Conservation (phyloP, 192 early-diverging fungal genomes). For the Oehlia diaphana region DNA sequence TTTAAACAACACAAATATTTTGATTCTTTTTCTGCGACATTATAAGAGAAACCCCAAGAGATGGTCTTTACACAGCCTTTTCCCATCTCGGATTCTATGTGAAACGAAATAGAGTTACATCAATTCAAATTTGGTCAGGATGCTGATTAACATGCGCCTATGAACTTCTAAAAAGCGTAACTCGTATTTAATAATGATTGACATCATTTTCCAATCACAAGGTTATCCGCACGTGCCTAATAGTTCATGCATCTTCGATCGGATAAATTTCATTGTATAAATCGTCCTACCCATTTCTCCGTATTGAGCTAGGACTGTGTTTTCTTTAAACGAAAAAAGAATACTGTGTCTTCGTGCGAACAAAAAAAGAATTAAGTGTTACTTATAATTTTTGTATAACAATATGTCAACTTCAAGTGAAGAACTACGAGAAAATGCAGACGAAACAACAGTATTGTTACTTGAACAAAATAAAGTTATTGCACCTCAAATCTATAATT, state of each 20-base stretch:
- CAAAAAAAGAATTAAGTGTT: neutral
- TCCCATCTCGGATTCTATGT: neutral
- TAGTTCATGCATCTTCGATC: neutral
- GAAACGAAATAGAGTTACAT: neutral
- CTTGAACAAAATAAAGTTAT: neutral
- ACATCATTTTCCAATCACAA: no score
- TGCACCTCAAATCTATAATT: neutral
- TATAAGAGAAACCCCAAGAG: neutral
- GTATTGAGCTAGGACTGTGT: neutral
- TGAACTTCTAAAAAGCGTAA: neutral
- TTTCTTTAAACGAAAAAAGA: neutral
- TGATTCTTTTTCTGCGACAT: neutral
- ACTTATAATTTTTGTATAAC: neutral
- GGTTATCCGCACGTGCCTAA: neutral
- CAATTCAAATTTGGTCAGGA: neutral
- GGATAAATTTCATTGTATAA: neutral
- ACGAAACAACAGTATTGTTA: constrained; percentile 1
- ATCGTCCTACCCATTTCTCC: neutral
- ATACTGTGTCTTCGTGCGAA: neutral
- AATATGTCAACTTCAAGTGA: neutral
- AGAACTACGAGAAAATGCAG: neutral
- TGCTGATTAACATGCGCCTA: neutral
- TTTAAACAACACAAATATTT: neutral
- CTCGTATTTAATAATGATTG: neutral
- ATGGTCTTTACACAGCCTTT: neutral